phyloP scores from a whole-genome alignment of 805 yeast genomes.

The Metschnikowia orientalis region DNA sequence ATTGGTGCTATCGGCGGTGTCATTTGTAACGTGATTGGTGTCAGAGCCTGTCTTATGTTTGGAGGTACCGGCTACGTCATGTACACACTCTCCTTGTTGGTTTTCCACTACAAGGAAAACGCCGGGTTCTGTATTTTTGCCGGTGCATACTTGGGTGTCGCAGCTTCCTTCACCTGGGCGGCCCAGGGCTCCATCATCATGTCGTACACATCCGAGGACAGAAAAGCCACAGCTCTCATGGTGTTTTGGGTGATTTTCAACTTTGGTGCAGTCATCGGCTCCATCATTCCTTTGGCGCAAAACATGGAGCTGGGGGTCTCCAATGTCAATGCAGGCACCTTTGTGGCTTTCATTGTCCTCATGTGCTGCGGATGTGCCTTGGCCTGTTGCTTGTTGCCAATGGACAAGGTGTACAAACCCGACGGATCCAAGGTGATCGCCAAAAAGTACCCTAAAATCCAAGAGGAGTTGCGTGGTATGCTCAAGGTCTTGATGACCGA shows the following conservation, averaged over 20 bases:
- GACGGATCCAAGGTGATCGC: conserved; percentile 48
- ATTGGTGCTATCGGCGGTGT: conserved; percentile 57
- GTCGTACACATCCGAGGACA: conserved; percentile 52
- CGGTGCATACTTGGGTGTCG: conserved; percentile 53
- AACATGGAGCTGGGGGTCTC: conserved; percentile 39
- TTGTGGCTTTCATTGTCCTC: conserved; percentile 49
- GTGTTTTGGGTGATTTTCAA: conserved; percentile 59
- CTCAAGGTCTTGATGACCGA: conserved; percentile 33
- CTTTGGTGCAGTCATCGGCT: conserved; percentile 58
- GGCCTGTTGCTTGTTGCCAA: conserved; percentile 46
- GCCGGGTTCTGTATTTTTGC: conserved; percentile 51
- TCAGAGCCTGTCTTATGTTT: conserved; percentile 39
- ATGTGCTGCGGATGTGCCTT: conserved; percentile 45
- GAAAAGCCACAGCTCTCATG: conserved; percentile 52
- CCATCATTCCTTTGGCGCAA: conserved; percentile 53
- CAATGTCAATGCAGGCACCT: conserved; percentile 44
- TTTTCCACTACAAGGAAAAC: conserved; percentile 43
- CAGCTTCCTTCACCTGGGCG: conserved; percentile 56
- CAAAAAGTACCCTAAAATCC: conserved; percentile 43
- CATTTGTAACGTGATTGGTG: conserved; percentile 48
- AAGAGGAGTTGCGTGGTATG: conserved; percentile 42
- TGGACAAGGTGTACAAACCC: conserved; percentile 43
- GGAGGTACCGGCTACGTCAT: conserved; percentile 56
- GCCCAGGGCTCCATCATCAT: conserved; percentile 55
- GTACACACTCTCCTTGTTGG: conserved; percentile 49